Evolutionary conservation across 2,329 filamentous ascomycete species (phyloP).

Genomic region (Coniochaeta ligniaria): DNA sequence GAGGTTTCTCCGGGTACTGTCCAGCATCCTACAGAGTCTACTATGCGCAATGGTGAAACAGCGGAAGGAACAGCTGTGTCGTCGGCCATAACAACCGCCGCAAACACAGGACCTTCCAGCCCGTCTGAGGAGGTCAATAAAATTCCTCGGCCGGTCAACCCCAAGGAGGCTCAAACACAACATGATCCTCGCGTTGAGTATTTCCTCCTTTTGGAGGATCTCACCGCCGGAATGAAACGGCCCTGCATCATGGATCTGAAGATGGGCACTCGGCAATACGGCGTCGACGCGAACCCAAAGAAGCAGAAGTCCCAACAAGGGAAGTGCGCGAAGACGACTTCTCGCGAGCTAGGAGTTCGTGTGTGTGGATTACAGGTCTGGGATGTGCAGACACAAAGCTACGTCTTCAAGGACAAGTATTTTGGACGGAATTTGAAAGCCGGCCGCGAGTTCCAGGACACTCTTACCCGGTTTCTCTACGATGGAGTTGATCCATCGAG

Average conservation of each 20-base stretch:
- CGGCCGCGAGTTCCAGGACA: conserved; percentile 81
- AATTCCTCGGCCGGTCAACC: conserved; percentile 60
- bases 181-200: conserved; percentile 70
- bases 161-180: conserved; percentile 66
- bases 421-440: conserved; percentile 84
- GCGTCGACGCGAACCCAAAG: conserved; percentile 82
- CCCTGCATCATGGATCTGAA: conserved; percentile 97
- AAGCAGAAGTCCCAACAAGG: conserved; percentile 89
- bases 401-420: conserved; percentile 98
- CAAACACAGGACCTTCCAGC: conserved; percentile 27
- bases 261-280: conserved; percentile 97
- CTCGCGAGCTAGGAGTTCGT: conserved; percentile 81
- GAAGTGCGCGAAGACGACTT: conserved; percentile 90
- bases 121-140: conserved; percentile 30
- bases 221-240: conserved; percentile 92
- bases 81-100: conserved; percentile 26
- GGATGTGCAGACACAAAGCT: conserved; percentile 76
- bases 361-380: conserved; percentile 96
- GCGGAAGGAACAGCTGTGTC: conserved; percentile 6
- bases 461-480: conserved; percentile 82
- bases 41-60: background rate
- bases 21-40: background rate
- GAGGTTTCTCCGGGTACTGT: background rate
- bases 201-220: conserved; percentile 87
- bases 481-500: conserved; percentile 78